phyloP scores from a whole-genome alignment of 2,329 filamentous ascomycete genomes.

The Neodidymelliopsis sp. region DNA sequence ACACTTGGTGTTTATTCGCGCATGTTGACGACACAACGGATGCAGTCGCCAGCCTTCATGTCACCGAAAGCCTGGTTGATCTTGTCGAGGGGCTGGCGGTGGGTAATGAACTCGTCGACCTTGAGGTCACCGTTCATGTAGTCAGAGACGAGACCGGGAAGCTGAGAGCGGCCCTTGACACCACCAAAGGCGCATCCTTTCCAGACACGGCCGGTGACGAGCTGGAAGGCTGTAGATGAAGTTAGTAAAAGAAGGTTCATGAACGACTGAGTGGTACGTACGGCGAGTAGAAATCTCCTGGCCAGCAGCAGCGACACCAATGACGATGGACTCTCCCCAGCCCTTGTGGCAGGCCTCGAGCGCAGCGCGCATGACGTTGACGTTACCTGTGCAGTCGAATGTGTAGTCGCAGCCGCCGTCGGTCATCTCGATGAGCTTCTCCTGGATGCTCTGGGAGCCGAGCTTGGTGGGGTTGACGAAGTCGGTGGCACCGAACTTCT shows the following conservation, averaged over 20 bases:
- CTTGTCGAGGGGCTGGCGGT: slow-evolving; percentile 80
- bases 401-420: slow-evolving; percentile 99
- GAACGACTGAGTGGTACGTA: slow-evolving; percentile 60
- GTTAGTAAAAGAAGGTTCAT: slow-evolving; percentile 15
- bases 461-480: slow-evolving; percentile 88
- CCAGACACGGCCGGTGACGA: slow-evolving; percentile 97
- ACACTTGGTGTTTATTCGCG: slow-evolving; percentile 34
- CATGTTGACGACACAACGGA: slow-evolving; percentile 87
- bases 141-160: slow-evolving; percentile 85
- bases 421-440: slow-evolving; percentile 95
- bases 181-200: slow-evolving; percentile 97
- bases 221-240: slow-evolving; percentile 79
- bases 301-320: slow-evolving; percentile 93
- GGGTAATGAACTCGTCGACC: slow-evolving; percentile 99
- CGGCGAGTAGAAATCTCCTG: slow-evolving; percentile 94
- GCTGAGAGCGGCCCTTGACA: slow-evolving; percentile 95
- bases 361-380: slow-evolving; percentile 92
- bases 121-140: slow-evolving; percentile 91
- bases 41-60: slow-evolving; percentile 97
- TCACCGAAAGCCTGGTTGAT: slow-evolving; percentile 91
- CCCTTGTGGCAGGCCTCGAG: slow-evolving; percentile 99
- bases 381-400: slow-evolving; percentile 98
- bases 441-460: slow-evolving; percentile 77
- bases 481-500: slow-evolving; percentile 94
- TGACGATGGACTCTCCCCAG: slow-evolving; percentile 97